These are phyloP conservation scores for Pyrenula massariospora DNA, from an alignment of 495 filamentous ascomycete species.

Conservation along the genomic window DNA sequence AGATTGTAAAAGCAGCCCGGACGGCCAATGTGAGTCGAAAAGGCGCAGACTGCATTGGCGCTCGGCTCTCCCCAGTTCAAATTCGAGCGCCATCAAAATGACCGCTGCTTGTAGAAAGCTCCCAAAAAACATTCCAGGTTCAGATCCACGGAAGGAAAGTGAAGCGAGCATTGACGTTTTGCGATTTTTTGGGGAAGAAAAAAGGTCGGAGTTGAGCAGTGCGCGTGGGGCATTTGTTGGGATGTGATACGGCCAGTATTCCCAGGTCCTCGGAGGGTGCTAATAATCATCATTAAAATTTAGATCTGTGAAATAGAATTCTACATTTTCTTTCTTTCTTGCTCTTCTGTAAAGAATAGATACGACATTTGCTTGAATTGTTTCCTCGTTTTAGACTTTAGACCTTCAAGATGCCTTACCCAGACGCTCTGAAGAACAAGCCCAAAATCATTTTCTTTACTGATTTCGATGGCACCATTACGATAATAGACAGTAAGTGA, in stretches of 20 bases:
- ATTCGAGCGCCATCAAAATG: too few relatives aligned
- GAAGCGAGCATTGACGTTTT: background rate
- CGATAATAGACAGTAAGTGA: constrained; percentile 63
- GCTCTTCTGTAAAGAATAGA: too few relatives aligned
- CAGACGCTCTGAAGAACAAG: constrained; percentile 39
- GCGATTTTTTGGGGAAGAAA: background rate
- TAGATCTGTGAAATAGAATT: background rate
- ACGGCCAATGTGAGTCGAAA: background rate
- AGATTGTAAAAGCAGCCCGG: background rate
- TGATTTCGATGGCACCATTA: constrained; percentile 96
- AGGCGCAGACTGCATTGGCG: background rate
- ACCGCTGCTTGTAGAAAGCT: too few relatives aligned
- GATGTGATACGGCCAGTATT: background rate
- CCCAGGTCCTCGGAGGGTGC: too few relatives aligned
- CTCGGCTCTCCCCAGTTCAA: too few relatives aligned
- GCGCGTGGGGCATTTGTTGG: background rate
- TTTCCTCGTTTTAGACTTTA: too few relatives aligned
- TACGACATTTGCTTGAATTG: too few relatives aligned
- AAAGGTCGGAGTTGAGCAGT: background rate
- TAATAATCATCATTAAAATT: too few relatives aligned
- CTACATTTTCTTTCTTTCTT: background rate
- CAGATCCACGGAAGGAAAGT: too few relatives aligned
- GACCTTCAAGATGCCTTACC: constrained; percentile 13
- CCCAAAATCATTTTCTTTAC: constrained; percentile 93
- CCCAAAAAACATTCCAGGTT: too few relatives aligned